phyloP scores from a whole-genome alignment of 148 eudicot species.

The Rhododendron ferrugineum region DNA sequence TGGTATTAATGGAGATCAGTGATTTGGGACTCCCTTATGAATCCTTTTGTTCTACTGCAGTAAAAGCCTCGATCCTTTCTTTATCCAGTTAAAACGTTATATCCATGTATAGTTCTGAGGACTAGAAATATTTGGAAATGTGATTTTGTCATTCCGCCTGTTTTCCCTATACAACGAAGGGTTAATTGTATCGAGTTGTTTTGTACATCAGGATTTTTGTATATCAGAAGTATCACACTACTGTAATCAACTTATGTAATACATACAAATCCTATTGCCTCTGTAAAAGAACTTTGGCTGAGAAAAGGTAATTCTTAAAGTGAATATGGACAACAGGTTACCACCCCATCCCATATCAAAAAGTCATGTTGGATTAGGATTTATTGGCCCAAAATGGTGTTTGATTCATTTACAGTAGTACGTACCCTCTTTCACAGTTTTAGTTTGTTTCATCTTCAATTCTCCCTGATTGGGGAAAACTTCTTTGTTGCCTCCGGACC shows the following conservation, averaged over 20 bases:
- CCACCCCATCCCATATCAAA: too few species aligned
- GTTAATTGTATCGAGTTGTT: constrained; percentile 14
- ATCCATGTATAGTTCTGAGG: constrained; percentile 33
- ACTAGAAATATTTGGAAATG: constrained; percentile 2
- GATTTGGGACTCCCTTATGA: constrained; percentile 12
- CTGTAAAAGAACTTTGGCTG: neutral
- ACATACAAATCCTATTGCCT: neutral
- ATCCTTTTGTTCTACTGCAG: neutral
- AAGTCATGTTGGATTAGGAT: neutral
- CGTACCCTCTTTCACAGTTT: neutral
- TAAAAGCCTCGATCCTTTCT: neutral
- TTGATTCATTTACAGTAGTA: neutral
- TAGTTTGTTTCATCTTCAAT: neutral
- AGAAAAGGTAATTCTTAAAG: neutral
- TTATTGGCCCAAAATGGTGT: neutral
- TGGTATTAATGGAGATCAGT: constrained; percentile 84
- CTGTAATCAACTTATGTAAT: neutral
- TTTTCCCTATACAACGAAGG: constrained; percentile 5
- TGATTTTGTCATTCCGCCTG: neutral
- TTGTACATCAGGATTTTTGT: constrained; percentile 12
- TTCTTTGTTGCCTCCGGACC: neutral
- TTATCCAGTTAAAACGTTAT: constrained; percentile 15
- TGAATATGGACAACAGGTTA: too few species aligned
- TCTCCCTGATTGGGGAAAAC: neutral
- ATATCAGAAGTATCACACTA: neutral